Evolutionary conservation across 2,329 filamentous ascomycete species (phyloP), one percentile per base, ranked within the genome.

Genomic region (Chaetomium strumarium): DNA sequence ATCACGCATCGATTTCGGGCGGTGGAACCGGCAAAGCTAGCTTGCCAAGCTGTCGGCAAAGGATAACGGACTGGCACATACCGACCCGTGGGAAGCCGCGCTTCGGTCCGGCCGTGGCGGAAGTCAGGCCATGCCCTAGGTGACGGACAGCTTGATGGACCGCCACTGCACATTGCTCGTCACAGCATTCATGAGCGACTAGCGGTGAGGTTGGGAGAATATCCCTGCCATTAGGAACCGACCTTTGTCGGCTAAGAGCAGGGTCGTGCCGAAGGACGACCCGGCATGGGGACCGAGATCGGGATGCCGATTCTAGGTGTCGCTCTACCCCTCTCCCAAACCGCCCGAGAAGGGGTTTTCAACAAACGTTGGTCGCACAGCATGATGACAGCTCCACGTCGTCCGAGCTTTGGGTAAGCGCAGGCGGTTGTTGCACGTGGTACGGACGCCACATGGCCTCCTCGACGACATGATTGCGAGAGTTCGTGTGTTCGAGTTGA

Each of bases 391-490:
- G 44, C 37, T 55, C 51, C 52, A 52, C 51, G 46, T 17, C n/a
- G 36, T 41, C 55, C 53, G 55, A 54, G 52, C 48, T 55, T 50
- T 24, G 59, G 59, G 38, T 53, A 52, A 51, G 52, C 51, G 60
- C 60, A 63, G 59, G 36, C 20, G 42, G 36, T 56, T 46, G 55
- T 58, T 52, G 51, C 60, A 62, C 59, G 59, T 63, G 60, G 55
- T 51, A 60, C 57, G 55, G 17, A 29, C 14, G 16, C 39, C 45
- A 47, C 17, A 39, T 57, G 48, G 46, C 39, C 20, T 24, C 36
- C 20, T 43, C 39, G 41, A 39, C 40, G 30, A 24, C 37, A 19
- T 20, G 16, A 38, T 16, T 51, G 38, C 38, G 34, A 45, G 40
- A 17, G 16, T 9, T 16, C 19, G 20, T 29, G 37, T 29, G n/a